Conservation (phyloP, 2,329 filamentous ascomycete genomes). For the Alternaria incomplexa region DNA sequence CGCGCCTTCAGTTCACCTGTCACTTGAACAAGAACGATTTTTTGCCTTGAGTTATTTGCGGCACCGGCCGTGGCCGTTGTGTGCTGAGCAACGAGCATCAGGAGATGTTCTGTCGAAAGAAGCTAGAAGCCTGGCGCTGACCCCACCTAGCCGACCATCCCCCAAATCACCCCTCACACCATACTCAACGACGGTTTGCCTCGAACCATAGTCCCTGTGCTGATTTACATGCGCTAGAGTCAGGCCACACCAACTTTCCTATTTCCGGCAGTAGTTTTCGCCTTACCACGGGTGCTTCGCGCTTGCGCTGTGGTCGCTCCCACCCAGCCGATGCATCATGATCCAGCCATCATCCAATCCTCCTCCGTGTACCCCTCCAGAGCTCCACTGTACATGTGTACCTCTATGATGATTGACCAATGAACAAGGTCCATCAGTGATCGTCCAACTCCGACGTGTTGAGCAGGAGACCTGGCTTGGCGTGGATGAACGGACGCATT, state of each 20-base stretch:
- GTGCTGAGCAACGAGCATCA: slow-evolving; percentile 24
- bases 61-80: slow-evolving; percentile 7
- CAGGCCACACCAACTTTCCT: slow-evolving; percentile 20
- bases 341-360: slow-evolving; percentile 36
- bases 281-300: slow-evolving; percentile 5
- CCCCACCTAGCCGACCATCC: slow-evolving; percentile 18
- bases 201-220: slow-evolving; percentile 12
- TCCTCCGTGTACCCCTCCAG: slow-evolving; percentile 28
- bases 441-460: slow-evolving; percentile 27
- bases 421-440: background rate
- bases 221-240: slow-evolving; percentile 22
- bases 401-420: slow-evolving; percentile 15
- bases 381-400: slow-evolving; percentile 21
- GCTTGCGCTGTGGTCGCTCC: slow-evolving; percentile 28
- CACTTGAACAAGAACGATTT: background rate
- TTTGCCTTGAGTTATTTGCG: background rate
- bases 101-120: slow-evolving; percentile 26
- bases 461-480: slow-evolving; percentile 24
- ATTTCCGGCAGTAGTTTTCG: slow-evolving; percentile 8
- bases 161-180: slow-evolving; percentile 32
- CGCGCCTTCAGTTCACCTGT: background rate
- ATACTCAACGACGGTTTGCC: slow-evolving; percentile 12
- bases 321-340: slow-evolving; percentile 40
- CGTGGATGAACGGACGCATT: slow-evolving; percentile 30
- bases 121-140: slow-evolving; percentile 23